Evolutionary conservation across 148 eudicot species (phyloP).

Genomic region (Nepenthes gracilis): DNA sequence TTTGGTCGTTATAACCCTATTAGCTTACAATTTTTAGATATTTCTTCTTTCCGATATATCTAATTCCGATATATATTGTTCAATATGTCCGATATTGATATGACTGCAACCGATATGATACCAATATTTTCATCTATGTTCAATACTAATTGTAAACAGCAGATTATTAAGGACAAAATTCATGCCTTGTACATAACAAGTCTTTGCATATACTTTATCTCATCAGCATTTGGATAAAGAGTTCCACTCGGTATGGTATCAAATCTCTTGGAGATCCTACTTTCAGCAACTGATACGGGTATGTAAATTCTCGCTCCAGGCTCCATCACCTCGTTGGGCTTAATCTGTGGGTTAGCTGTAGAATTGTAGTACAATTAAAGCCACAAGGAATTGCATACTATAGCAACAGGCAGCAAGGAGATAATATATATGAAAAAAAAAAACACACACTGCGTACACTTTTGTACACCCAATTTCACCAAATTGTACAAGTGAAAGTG

Average conservation of each 20-base stretch:
- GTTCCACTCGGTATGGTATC: conserved; percentile 86
- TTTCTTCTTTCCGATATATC: no score
- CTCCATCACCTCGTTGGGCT: conserved; percentile 74
- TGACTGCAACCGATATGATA: neutral
- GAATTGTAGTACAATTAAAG: conserved; percentile 31
- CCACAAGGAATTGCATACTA: conserved; percentile 8
- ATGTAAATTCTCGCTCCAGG: conserved; percentile 46
- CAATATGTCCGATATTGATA: neutral
- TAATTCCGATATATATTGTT: no score
- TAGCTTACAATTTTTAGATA: no score
- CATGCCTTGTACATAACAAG: conserved; percentile 83
- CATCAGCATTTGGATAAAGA: conserved; percentile 88
- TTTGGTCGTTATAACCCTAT: no score
- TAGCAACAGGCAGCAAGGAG: neutral
- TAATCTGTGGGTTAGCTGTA: conserved; percentile 65
- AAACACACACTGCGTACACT: neutral
- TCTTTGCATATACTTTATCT: conserved; percentile 76
- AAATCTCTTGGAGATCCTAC: conserved; percentile 73
- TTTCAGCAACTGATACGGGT: conserved; percentile 80
- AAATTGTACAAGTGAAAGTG: no score
- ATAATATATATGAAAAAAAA: neutral
- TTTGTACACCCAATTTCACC: no score
- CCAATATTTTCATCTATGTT: neutral
- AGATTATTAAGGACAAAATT: neutral
- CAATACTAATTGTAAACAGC: neutral